Evolutionary conservation across 768 basidiomycete species (phyloP), one percentile per base, ranked within the genome.

Genomic region (Kwoniella shandongensis): DNA sequence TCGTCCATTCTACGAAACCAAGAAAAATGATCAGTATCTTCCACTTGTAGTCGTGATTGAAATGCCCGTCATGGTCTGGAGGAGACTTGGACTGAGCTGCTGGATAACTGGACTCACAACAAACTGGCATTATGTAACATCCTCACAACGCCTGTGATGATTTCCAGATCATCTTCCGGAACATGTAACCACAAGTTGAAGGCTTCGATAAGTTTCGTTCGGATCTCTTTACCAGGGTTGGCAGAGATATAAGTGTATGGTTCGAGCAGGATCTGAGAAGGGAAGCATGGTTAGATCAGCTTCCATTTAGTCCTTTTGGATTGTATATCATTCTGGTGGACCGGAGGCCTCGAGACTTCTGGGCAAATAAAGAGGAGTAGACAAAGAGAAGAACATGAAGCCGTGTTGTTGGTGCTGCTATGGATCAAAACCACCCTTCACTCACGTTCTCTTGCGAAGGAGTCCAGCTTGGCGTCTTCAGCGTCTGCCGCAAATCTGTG

Each of bases 91-190:
- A n/a, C n/a, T n/a, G n/a, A n/a, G n/a, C n/a, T n/a, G n/a, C n/a
- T 6, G 40, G 11, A 51, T 7, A 44, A 35, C 15, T 8, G 1
- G 18, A 75, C 83, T 70, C 67, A 92, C 93, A 98, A 82, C 23
- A 99, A 81, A 73, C 89, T 91, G 4, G 93, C 92, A 50, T 86
- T 91, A 66, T 99, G 96, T 18, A 98, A 80, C 91, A 94, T 97
- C 69, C 85, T 85, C 30, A 99, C 88, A 51, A 99, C 83, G 61
- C 82, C 82, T 2, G 86, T 82, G 58, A 99, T 91, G 40, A 88
- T 79, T 25, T 75, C 73, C 17, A 96, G 82, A 73, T 87, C 87
- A 23, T 83, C 82, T 25, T 78, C 73, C 0, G 90, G 88, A 1
- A 98, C 91, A 6, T 86, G 74, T 13, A 98, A 83, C 96, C 96